Evolutionary conservation across 768 basidiomycete species (phyloP), one percentile per base, ranked within the genome.

Genomic region (Amanita rimosa): DNA sequence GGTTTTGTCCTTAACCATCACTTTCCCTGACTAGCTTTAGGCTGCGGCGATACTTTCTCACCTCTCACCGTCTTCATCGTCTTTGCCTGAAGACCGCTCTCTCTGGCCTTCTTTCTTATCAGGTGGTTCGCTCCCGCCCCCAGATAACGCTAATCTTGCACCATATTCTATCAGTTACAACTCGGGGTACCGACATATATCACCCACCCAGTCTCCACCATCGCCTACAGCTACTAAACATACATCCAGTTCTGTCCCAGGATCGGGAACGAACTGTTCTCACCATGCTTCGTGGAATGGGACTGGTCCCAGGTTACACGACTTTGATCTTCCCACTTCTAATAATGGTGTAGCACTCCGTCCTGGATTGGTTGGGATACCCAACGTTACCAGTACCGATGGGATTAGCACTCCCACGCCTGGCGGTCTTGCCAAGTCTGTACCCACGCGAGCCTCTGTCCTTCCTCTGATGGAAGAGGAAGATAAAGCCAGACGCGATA

Each of bases 1-100:
- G 44, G 14, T 46, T 38, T 22, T 35, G 48, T 21, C 31, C 8
- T 41, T 22, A 49, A 40, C 31, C 21, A 13, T 45, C 36, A 52
- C 27, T 37, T 4, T 45, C 34, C 31, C 49, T 26, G 22, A 40
- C 53, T 42, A 44, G 52, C 21, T 48, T 17, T 56, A 90, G 83
- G 94, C 94, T 14, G 95, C 95, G 2, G 90, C 95, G 14, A 98
- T 99, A 53, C 77, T 99, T 39, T 88, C 88, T 3, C 91, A 92
- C 62, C 72, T 95, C 50, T 79, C 82, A 4, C 83, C 86, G 0
- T 66, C 29, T 29, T 29, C 69, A 3, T 72, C 75, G 8, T 90
- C 89, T 6, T 72, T 99, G 2, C 96, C 95, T 0, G 91, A 93
- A 49, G 95, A 97, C 62, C 85, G 94, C 53, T 88, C 86, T 1